Evolutionary conservation across 1,139 yeast species (phyloP).

Genomic region (Torulaspora globosa): DNA sequence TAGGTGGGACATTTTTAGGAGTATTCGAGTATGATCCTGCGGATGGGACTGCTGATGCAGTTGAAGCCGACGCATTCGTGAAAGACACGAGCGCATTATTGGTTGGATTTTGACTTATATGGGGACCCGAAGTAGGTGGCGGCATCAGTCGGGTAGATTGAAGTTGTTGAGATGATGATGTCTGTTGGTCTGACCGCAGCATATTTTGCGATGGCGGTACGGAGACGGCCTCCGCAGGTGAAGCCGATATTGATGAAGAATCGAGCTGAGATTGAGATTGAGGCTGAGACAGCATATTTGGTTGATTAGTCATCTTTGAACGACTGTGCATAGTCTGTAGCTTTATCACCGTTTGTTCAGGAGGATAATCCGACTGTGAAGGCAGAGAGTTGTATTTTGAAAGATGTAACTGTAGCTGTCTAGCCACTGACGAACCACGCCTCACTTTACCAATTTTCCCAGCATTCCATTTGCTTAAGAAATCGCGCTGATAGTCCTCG

Average conservation of each 20-base stretch:
- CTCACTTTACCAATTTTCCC: constrained; percentile 72
- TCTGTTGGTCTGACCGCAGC: constrained; percentile 7
- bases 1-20: constrained; percentile 12
- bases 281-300: constrained; percentile 9
- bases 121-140: constrained; percentile 14
- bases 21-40: constrained; percentile 8
- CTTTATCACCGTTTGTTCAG: constrained; percentile 12
- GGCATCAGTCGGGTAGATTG: constrained; percentile 13
- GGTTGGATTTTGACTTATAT: constrained; percentile 15
- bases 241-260: constrained; percentile 2
- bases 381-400: constrained; percentile 69
- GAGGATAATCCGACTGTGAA: constrained; percentile 25
- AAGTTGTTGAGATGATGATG: constrained; percentile 4
- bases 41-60: constrained; percentile 11
- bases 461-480: constrained; percentile 68
- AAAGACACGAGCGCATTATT: constrained; percentile 26
- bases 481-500: constrained; percentile 78
- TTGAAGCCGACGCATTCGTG: constrained; percentile 19
- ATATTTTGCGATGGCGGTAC: constrained; percentile 1
- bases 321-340: constrained; percentile 16
- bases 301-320: neutral
- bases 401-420: constrained; percentile 71
- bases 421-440: constrained; percentile 73
- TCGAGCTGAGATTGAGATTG: constrained; percentile 7
- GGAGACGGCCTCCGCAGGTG: constrained; percentile 3